Base-by-base conservation (phyloP, 768 basidiomycete species). In the Boletus patriciae region DNA sequence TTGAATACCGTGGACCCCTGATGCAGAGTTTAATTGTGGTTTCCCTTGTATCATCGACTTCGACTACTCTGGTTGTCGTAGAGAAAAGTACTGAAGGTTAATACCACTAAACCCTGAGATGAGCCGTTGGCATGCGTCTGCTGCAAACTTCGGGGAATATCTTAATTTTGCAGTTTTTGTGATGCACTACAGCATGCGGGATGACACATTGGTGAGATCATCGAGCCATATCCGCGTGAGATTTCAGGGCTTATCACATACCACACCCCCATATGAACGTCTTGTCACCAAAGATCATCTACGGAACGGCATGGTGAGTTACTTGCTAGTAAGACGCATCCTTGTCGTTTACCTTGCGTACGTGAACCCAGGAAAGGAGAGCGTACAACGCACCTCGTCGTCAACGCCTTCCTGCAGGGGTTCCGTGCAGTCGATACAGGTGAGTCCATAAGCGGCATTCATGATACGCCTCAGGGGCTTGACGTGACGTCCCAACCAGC, bases 361-460 rank as follows among this genome's bases (percentile, higher is more conserved):
- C 43, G 34, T 31, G 50, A 52, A 47, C 43, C 21, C 62, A 92
- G 90, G 91, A 94, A 94, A 76, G 85, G 85, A 64, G 86, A 88
- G 52, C 70, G 78, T 23, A 94, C 92, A 1, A 73, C 83, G 0
- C 72, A 76, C 5, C 80, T 92, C 3, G 90, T 93, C 19, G 73
- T 87, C 48, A 79, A 76, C 52, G 92, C 92, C 11, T 82, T 93
- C 53, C 71, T 87, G 38, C 80, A 83, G 60, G 92, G 92, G 6
- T 94, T 93, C 68, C 75, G 85, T 45, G 90, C 87, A 5, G 84
- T 94, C 29, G 92, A 94, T 64, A 92, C 90, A n/a, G 90, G 90
- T 80, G 70, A 59, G 77, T 71, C 67, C n/a, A 54, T 36, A 43
- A 48, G 48, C 16, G 50, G 51, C 41, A 49, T 44, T 6, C 25